phyloP scores from a whole-genome alignment of 2,329 filamentous ascomycete species.

The Aureobasidium musti region DNA sequence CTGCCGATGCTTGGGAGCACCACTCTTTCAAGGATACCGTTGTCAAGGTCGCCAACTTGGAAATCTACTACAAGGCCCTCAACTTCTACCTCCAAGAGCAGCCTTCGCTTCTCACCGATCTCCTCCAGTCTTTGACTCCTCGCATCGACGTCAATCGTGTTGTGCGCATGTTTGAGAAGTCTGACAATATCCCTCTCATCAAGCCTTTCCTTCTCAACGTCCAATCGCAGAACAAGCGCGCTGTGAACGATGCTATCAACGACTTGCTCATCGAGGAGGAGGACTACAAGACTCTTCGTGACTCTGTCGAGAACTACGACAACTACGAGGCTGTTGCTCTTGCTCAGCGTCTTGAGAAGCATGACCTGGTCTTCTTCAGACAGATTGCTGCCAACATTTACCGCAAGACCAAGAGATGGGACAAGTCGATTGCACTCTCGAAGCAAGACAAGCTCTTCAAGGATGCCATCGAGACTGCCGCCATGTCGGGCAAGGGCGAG shows the following conservation, averaged over 20 bases:
- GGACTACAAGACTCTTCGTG: slow-evolving; percentile 96
- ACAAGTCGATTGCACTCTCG: slow-evolving; percentile 95
- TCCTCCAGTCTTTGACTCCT: slow-evolving; percentile 86
- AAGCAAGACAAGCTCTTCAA: slow-evolving; percentile 99
- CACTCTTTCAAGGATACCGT: slow-evolving; percentile 99
- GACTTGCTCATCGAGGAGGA: slow-evolving; percentile 98
- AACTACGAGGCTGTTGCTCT: slow-evolving; percentile 97
- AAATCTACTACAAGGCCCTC: slow-evolving; percentile 97
- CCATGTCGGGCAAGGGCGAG: slow-evolving; percentile 84
- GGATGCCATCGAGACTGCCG: slow-evolving; percentile 97
- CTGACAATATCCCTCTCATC: slow-evolving; percentile 95
- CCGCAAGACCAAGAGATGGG: slow-evolving; percentile 99
- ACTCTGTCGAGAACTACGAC: slow-evolving; percentile 98
- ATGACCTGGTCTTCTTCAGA: slow-evolving; percentile 98
- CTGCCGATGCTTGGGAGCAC: slow-evolving; percentile 98
- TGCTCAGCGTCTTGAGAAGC: slow-evolving; percentile 89
- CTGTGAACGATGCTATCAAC: slow-evolving; percentile 97
- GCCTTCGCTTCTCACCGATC: slow-evolving; percentile 90
- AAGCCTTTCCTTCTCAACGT: slow-evolving; percentile 98
- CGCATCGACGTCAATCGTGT: slow-evolving; percentile 98
- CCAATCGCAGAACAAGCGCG: slow-evolving; percentile 95
- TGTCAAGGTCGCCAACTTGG: slow-evolving; percentile 95
- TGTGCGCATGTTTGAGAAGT: slow-evolving; percentile 99
- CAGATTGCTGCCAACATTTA: slow-evolving; percentile 98
- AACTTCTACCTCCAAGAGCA: slow-evolving; percentile 99